A percentile compares a stretch with the other conserved stretches of the same genome.
Conservation (phyloP, 2,329 filamentous ascomycete genomes). For the Magnaporthiopsis rhizophila region DNA sequence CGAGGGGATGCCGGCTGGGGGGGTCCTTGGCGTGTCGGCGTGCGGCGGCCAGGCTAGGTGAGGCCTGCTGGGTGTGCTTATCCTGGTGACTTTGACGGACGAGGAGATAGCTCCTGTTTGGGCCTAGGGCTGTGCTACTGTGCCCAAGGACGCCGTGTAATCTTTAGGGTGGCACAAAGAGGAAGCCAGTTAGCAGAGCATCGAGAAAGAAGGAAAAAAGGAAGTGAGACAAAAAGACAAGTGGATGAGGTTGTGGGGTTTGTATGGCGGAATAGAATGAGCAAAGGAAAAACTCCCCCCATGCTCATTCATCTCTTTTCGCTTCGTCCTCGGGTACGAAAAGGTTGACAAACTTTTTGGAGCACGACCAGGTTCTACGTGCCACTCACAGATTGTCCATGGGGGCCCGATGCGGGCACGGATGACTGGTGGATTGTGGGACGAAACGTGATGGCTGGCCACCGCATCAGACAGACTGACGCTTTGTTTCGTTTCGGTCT, state of each 20-base stretch:
- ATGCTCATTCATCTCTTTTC: not conserved
- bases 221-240: not conserved
- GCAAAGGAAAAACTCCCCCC: not conserved
- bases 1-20: conserved; percentile 3
- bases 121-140: not conserved
- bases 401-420: not conserved
- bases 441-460: not conserved
- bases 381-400: not conserved
- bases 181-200: too few species aligned
- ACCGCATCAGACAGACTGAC: not conserved
- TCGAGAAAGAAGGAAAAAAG: too few species aligned
- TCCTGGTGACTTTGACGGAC: too few species aligned
- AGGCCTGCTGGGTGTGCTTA: not conserved
- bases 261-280: not conserved
- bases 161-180: not conserved
- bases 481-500: not conserved
- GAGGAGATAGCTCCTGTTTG: not conserved
- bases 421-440: not conserved
- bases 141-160: not conserved
- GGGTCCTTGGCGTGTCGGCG: not conserved
- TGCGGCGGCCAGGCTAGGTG: not conserved
- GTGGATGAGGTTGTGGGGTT: not conserved
- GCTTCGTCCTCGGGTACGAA: not conserved
- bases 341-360: not conserved
- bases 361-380: not conserved